phyloP scores from a whole-genome alignment of 2,329 filamentous ascomycete genomes.

The Lachnellula suecica region DNA sequence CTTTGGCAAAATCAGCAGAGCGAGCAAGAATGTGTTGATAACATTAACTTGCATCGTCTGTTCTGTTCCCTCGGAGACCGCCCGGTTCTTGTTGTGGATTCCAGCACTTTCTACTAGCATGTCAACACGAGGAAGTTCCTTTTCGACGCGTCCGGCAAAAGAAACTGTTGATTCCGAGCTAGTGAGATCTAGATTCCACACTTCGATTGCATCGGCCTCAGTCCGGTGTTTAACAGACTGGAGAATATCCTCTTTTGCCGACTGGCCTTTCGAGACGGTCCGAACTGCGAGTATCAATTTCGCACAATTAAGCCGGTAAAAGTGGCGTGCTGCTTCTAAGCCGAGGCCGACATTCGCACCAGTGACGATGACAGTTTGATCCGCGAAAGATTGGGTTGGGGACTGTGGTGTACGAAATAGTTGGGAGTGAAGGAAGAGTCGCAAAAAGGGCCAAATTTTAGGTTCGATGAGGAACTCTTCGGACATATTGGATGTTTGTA shows the following conservation, averaged over 20 bases:
- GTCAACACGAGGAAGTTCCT: conserved; percentile 12
- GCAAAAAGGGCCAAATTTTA: not conserved
- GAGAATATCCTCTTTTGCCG: conserved; percentile 36
- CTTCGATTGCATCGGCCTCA: conserved; percentile 2
- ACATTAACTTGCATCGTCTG: conserved; percentile 9
- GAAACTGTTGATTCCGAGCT: conserved; percentile 3
- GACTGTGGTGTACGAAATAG: conserved; percentile 14
- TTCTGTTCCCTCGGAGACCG: conserved; percentile 2
- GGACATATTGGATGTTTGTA: not conserved
- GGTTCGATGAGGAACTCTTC: conserved; percentile 1
- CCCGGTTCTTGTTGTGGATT: not conserved
- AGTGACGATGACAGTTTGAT: conserved; percentile 37
- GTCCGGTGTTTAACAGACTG: conserved; percentile 2
- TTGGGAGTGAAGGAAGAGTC: conserved; percentile 10
- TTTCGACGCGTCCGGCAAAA: conserved; percentile 14
- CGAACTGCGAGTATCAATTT: conserved; percentile 40
- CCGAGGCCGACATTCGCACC: conserved; percentile 43
- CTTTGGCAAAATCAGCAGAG: conserved; percentile 10
- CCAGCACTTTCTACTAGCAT: conserved; percentile 15
- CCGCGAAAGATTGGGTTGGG: conserved; percentile 21
- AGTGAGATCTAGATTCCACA: conserved; percentile 11
- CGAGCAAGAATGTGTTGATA: conserved; percentile 6
- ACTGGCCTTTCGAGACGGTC: conserved; percentile 39
- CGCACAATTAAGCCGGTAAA: conserved; percentile 30
- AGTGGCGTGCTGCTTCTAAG: conserved; percentile 36